Evolutionary conservation across 148 eudicot genomes (phyloP).

Genomic region (Rhododendron ferrugineum): DNA sequence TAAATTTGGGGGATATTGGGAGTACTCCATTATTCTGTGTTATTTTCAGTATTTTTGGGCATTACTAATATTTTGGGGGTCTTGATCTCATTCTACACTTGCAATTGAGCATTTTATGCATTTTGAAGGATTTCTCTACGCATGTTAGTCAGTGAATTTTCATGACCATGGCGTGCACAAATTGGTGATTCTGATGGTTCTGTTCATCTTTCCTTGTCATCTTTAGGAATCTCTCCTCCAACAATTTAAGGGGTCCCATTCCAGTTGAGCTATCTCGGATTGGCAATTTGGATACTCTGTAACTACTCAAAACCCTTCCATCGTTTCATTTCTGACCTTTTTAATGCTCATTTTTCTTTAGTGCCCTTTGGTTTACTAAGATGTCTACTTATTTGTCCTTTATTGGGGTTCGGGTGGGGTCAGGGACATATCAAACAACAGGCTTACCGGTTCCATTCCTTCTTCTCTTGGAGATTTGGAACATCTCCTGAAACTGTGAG

Average conservation of each 20-base stretch:
- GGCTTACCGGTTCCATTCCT: constrained; percentile 69
- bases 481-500: constrained; percentile 94
- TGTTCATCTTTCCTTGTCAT: not conserved
- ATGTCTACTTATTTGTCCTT: not conserved
- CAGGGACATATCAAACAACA: constrained; percentile 88
- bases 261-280: constrained; percentile 91
- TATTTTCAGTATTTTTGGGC: not conserved
- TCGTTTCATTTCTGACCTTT: not conserved
- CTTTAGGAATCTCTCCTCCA: constrained; percentile 81
- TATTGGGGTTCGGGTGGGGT: not conserved
- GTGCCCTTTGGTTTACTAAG: not conserved
- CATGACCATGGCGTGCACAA: not conserved
- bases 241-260: constrained; percentile 70
- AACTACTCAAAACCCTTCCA: constrained; percentile 17
- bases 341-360: not conserved
- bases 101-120: not conserved
- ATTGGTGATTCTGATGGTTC: not conserved
- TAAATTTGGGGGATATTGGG: not conserved
- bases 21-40: not conserved
- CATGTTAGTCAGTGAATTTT: not conserved
- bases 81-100: not conserved
- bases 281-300: constrained; percentile 94
- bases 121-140: not conserved
- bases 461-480: constrained; percentile 93
- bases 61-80: not conserved